Percentiles rank a stretch among this genome's conserved stretches.
Conservation (phyloP, 306 rosid species). For the Begonia loranthoides region DNA sequence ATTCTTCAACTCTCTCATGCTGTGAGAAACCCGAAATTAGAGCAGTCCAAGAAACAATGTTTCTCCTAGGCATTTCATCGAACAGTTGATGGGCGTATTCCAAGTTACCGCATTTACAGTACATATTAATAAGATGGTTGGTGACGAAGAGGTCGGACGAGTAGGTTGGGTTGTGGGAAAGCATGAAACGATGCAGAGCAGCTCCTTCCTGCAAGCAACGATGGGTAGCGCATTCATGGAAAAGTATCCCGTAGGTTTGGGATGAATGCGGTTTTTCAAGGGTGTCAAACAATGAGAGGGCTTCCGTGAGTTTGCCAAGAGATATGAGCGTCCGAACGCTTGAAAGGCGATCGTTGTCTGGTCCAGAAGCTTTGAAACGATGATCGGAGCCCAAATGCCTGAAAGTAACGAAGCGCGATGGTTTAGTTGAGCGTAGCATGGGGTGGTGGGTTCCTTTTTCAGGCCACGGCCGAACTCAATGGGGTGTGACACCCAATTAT, state of each 20-base stretch:
- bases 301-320: conserved; percentile 35
- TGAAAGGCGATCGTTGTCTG: neutral
- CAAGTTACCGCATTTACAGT: conserved; percentile 47
- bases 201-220: conserved; percentile 41
- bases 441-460: too few relatives aligned
- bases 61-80: conserved; percentile 50
- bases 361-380: neutral
- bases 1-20: conserved; percentile 16
- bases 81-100: conserved; percentile 38
- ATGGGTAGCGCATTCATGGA: conserved; percentile 60
- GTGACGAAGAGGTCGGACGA: conserved; percentile 38
- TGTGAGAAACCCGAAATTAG: conserved; percentile 68
- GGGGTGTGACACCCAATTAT: too few relatives aligned
- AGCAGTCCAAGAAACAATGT: conserved; percentile 75
- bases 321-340: conserved; percentile 19
- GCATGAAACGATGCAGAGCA: conserved; percentile 46
- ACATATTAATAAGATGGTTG: conserved; percentile 71
- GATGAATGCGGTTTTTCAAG: conserved; percentile 17
- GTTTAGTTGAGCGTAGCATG: neutral
- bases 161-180: conserved; percentile 22
- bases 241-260: conserved; percentile 50
- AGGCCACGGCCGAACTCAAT: too few relatives aligned
- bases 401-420: neutral
- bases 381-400: neutral
- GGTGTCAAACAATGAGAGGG: conserved; percentile 43